Percentiles rank a stretch among this genome's conserved stretches.
phyloP scores from a whole-genome alignment of 345 rosid species.

The Brassica cretica region DNA sequence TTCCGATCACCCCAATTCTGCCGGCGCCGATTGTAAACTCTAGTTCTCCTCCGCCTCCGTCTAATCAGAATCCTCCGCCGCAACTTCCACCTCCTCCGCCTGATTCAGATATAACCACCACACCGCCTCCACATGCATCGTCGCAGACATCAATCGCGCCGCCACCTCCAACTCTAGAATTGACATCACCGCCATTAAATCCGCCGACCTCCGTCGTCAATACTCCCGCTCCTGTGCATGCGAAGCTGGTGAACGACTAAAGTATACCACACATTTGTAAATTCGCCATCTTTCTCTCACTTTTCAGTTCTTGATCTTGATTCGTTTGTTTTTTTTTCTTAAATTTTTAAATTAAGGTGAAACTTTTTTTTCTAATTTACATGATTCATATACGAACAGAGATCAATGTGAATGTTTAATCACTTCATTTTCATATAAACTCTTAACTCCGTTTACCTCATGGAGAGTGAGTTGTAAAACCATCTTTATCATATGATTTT shows the following conservation, averaged over 20 bases:
- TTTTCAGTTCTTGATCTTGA: slow-evolving; percentile 19
- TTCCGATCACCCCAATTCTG: too few species aligned
- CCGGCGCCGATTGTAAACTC: too few species aligned
- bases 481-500: background rate
- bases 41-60: too few species aligned
- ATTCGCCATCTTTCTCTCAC: background rate
- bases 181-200: slow-evolving; percentile 55
- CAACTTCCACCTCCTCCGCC: slow-evolving; percentile 27
- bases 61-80: too few species aligned
- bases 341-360: background rate
- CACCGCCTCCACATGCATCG: slow-evolving; percentile 30
- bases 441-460: background rate
- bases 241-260: slow-evolving; percentile 32
- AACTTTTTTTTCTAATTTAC: background rate
- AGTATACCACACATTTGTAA: slow-evolving; percentile 15
- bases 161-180: slow-evolving; percentile 24
- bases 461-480: slow-evolving; percentile 21
- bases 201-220: slow-evolving; percentile 53
- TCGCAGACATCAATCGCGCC: slow-evolving; percentile 24
- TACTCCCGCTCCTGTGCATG: slow-evolving; percentile 66
- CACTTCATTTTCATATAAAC: background rate
- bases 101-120: slow-evolving; percentile 23
- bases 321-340: slow-evolving; percentile 14
- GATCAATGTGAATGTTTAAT: background rate
- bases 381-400: background rate